These are phyloP conservation scores for Colletotrichum coccodes DNA, from an alignment of 2,329 filamentous ascomycete species.

Conservation along the genomic window DNA sequence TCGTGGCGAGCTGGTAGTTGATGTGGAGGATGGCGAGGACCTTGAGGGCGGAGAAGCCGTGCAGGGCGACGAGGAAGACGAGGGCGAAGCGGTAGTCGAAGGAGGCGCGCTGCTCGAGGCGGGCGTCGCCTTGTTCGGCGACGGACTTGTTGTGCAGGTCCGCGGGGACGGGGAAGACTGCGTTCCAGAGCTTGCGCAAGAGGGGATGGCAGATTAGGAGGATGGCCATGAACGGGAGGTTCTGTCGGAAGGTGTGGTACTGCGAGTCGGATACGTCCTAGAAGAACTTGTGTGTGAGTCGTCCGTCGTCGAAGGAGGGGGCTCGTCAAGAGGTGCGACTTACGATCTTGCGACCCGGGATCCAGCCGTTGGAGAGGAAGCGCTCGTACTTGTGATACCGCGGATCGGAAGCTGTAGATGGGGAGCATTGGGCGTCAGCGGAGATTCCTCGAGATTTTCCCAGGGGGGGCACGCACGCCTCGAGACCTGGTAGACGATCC, in stretches of 20 bases:
- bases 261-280: conserved; percentile 91
- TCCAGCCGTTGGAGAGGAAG: conserved; percentile 85
- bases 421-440: conserved; percentile 2
- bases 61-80: conserved; percentile 80
- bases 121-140: conserved; percentile 60
- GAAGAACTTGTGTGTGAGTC: background rate
- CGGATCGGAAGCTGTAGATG: conserved; percentile 78
- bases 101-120: conserved; percentile 75
- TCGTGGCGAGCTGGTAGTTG: conserved; percentile 84
- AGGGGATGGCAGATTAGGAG: conserved; percentile 84
- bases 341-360: conserved; percentile 90
- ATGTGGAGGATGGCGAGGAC: conserved; percentile 81
- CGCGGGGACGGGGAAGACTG: conserved; percentile 51
- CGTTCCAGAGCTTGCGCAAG: conserved; percentile 77
- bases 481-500: conserved; percentile 87
- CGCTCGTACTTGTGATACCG: conserved; percentile 80
- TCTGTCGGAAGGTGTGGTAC: conserved; percentile 85
- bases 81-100: conserved; percentile 88
- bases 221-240: conserved; percentile 82
- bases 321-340: conserved; percentile 40
- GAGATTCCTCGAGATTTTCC: background rate
- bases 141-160: conserved; percentile 41
- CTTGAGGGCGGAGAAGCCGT: conserved; percentile 88
- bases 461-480: conserved; percentile 63
- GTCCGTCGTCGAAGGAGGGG: background rate